These are phyloP conservation scores for Talaromyces liani DNA, from an alignment of 495 filamentous ascomycete genomes.

Conservation along the genomic window DNA sequence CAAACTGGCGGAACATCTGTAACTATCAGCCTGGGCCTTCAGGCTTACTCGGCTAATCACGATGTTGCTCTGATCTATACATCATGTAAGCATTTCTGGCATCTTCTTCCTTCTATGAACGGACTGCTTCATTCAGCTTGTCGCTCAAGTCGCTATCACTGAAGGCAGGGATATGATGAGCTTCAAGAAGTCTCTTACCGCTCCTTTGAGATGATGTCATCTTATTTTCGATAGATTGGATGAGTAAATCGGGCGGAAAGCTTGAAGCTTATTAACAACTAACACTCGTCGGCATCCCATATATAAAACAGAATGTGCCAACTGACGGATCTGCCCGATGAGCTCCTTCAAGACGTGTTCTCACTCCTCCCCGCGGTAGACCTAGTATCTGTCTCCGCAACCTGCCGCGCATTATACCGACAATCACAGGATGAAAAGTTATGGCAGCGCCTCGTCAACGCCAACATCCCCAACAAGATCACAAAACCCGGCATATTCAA, in stretches of 20 bases:
- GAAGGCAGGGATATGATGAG: neutral
- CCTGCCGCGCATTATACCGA: slow-evolving; percentile 46
- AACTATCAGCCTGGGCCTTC: neutral
- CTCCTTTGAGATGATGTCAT: neutral
- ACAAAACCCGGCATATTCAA: slow-evolving; percentile 45
- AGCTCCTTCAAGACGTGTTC: slow-evolving; percentile 56
- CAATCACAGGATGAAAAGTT: slow-evolving; percentile 48
- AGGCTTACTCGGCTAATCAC: too few relatives aligned
- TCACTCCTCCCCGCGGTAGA: slow-evolving; percentile 51
- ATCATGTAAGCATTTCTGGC: neutral
- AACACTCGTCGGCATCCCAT: neutral
- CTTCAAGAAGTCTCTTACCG: neutral
- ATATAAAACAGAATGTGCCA: neutral
- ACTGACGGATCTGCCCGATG: slow-evolving; percentile 49
- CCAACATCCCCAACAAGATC: slow-evolving; percentile 46
- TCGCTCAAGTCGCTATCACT: neutral
- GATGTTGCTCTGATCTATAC: neutral
- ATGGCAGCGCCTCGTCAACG: slow-evolving; percentile 57
- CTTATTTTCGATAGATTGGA: neutral
- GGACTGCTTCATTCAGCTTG: neutral
- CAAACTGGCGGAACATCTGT: neutral
- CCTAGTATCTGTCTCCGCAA: slow-evolving; percentile 44
- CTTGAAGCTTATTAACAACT: neutral
- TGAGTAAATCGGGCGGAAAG: neutral
- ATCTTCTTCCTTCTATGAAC: neutral